Conservation (phyloP, 2,329 filamentous ascomycete species). For the Rutstroemia sp. region DNA sequence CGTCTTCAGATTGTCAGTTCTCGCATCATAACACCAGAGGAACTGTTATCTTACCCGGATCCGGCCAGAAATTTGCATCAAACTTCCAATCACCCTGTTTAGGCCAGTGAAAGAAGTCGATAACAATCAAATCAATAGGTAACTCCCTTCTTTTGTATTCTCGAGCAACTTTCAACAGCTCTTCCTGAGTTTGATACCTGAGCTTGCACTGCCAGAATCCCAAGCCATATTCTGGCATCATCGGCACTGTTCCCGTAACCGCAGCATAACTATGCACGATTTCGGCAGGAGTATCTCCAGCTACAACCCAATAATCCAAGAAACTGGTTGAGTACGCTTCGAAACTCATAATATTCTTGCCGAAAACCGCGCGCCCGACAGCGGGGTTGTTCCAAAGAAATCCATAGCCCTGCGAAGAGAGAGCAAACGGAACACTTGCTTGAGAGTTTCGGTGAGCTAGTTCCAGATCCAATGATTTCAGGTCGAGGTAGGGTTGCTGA, state of each 20-base stretch:
- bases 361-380: slow-evolving; percentile 52
- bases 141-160: slow-evolving; percentile 49
- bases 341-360: slow-evolving; percentile 53
- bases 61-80: slow-evolving; percentile 56
- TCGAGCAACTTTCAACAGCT: slow-evolving; percentile 50
- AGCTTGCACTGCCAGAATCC: slow-evolving; percentile 65
- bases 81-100: slow-evolving; percentile 62
- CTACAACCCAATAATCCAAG: slow-evolving; percentile 59
- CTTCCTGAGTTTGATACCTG: slow-evolving; percentile 58
- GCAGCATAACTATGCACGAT: slow-evolving; percentile 49
- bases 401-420: slow-evolving; percentile 54
- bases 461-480: slow-evolving; percentile 56
- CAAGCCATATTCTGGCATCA: slow-evolving; percentile 62
- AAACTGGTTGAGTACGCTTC: slow-evolving; percentile 50
- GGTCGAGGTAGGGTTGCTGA: slow-evolving; percentile 54
- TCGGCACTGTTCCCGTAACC: slow-evolving; percentile 51
- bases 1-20: slow-evolving; percentile 31
- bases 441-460: slow-evolving; percentile 61
- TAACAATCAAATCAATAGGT: slow-evolving; percentile 57
- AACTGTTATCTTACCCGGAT: slow-evolving; percentile 32
- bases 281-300: slow-evolving; percentile 45
- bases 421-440: slow-evolving; percentile 54
- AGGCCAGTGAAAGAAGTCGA: slow-evolving; percentile 63
- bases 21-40: no score
- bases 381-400: slow-evolving; percentile 61